These are phyloP conservation scores for Macroventuria anomochaeta DNA, from an alignment of 2,329 filamentous ascomycete genomes.

Conservation along the genomic window DNA sequence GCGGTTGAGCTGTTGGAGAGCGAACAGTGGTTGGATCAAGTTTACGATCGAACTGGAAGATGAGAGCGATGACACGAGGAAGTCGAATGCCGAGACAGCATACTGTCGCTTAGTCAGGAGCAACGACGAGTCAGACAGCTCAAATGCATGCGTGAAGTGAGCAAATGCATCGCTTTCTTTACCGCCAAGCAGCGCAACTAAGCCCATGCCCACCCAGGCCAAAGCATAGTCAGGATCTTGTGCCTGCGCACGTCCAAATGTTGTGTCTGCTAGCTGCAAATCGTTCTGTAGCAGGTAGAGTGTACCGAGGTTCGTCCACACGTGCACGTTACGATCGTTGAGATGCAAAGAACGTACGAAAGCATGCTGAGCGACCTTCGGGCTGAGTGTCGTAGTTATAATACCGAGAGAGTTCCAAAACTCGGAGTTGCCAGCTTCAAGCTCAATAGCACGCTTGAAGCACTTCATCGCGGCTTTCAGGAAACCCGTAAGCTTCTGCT, in stretches of 20 bases:
- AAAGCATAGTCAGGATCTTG: slow-evolving; percentile 92
- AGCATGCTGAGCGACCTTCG: slow-evolving; percentile 88
- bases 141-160: slow-evolving; percentile 92
- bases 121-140: slow-evolving; percentile 82
- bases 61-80: slow-evolving; percentile 67
- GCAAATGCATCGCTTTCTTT: slow-evolving; percentile 78
- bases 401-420: slow-evolving; percentile 98
- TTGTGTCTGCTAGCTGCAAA: slow-evolving; percentile 81
- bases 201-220: slow-evolving; percentile 92
- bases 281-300: slow-evolving; percentile 87
- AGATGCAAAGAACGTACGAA: slow-evolving; percentile 92
- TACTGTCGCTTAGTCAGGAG: slow-evolving; percentile 79
- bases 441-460: slow-evolving; percentile 94
- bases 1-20: slow-evolving; percentile 78
- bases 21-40: slow-evolving; percentile 87
- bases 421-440: slow-evolving; percentile 91
- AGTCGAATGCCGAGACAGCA: slow-evolving; percentile 80
- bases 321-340: slow-evolving; percentile 81
- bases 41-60: slow-evolving; percentile 60
- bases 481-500: slow-evolving; percentile 65
- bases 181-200: slow-evolving; percentile 79
- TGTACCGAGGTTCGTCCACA: slow-evolving; percentile 90
- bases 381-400: slow-evolving; percentile 83
- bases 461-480: slow-evolving; percentile 83
- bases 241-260: slow-evolving; percentile 89